These are phyloP conservation scores for Neonectria ditissima DNA, from an alignment of 2,329 filamentous ascomycete genomes.

Conservation along the genomic window DNA sequence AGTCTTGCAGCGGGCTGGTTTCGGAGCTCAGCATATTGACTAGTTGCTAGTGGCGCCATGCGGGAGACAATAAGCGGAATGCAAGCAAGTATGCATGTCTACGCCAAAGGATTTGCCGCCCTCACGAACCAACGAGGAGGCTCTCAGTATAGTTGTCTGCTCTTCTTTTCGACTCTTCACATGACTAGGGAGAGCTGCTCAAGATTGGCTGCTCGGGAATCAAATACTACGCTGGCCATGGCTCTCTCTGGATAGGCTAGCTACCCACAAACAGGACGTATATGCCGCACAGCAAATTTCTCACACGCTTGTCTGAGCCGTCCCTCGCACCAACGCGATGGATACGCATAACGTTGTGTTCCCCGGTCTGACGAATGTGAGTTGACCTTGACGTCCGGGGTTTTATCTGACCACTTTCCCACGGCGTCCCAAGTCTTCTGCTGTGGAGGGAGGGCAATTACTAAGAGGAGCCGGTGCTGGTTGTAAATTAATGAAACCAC, in stretches of 20 bases:
- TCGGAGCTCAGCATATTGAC: not conserved
- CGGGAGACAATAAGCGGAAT: not conserved
- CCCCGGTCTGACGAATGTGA: not conserved
- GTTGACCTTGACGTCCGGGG: not conserved
- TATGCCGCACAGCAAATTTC: conserved; percentile 4
- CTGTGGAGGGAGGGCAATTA: not conserved
- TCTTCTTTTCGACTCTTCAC: not conserved
- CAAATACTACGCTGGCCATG: not conserved
- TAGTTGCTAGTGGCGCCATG: not conserved
- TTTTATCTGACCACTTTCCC: not conserved
- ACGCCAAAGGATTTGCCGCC: not conserved
- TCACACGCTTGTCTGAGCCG: not conserved
- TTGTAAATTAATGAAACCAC: conserved; percentile 4
- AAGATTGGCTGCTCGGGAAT: not conserved
- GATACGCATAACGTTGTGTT: not conserved
- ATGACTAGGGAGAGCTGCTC: not conserved
- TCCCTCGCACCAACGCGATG: not conserved
- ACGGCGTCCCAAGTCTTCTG: not conserved
- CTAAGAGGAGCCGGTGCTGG: not conserved
- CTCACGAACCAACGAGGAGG: not conserved
- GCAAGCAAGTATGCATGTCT: not conserved
- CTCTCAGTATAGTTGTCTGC: not conserved
- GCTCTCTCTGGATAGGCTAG: not conserved
- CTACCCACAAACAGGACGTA: not conserved
- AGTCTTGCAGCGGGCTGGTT: not conserved